A percentile compares a stretch with the other conserved stretches of the same genome.
Evolutionary conservation across 2,329 filamentous ascomycete species (phyloP).

Genomic region (Gnomoniopsis smithogilvyi): DNA sequence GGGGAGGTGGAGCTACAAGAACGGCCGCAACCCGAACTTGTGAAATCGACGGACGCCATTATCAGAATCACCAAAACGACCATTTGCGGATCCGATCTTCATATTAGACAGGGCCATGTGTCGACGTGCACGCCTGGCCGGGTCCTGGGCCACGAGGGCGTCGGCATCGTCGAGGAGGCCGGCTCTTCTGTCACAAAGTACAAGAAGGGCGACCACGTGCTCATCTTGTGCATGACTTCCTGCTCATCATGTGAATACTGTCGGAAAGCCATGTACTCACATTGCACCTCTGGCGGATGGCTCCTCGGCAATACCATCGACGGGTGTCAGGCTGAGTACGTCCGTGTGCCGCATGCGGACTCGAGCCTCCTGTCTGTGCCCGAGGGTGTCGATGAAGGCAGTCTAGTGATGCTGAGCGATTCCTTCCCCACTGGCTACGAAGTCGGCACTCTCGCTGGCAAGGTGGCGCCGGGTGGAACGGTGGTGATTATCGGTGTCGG

Average conservation of each 20-base stretch:
- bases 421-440: conserved; percentile 56
- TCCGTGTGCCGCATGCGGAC: conserved; percentile 48
- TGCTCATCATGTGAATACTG: conserved; percentile 52
- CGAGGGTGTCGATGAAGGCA: conserved; percentile 35
- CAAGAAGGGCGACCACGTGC: conserved; percentile 46
- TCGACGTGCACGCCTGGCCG: conserved; percentile 41
- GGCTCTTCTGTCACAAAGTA: conserved; percentile 44
- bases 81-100: conserved; percentile 54
- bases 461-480: conserved; percentile 47
- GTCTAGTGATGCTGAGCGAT: conserved; percentile 50
- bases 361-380: conserved; percentile 45
- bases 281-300: conserved; percentile 54
- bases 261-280: conserved; percentile 46
- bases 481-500: conserved; percentile 55
- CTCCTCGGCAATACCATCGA: conserved; percentile 49
- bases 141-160: conserved; percentile 51
- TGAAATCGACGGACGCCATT: conserved; percentile 43
- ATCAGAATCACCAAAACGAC: conserved; percentile 45
- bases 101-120: conserved; percentile 53
- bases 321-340: conserved; percentile 56
- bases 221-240: conserved; percentile 48
- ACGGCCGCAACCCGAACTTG: conserved; percentile 38
- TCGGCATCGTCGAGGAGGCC: conserved; percentile 43
- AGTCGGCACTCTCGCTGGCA: conserved; percentile 48
- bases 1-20: conserved; percentile 36